Base-by-base conservation (phyloP, 257 asterid genomes). In the Salvia splendens region DNA sequence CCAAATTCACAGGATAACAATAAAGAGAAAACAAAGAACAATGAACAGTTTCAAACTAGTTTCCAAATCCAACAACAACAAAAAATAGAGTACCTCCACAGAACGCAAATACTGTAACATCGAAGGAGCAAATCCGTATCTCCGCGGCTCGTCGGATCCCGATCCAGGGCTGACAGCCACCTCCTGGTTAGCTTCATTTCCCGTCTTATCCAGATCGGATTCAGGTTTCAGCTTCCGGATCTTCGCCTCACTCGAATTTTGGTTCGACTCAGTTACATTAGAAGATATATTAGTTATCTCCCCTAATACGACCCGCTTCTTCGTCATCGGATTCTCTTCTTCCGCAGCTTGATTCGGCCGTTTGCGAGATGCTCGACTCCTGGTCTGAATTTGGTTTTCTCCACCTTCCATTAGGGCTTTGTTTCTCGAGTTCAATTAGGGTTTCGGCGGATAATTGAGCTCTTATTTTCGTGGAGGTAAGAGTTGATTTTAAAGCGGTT, bases 21-120 rank as follows among this genome's bases (percentile, higher is more conserved):
- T 46, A 69, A 64, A 8, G 3, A 51, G 12, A 58, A 16, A 33
- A 28, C n/a, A 12, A 5, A 38, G 9, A 38, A 38, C 2, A 38
- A 38, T 0, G 11, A 40, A 40, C 2, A 24, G 1, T 24, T 24
- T 24, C 30, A 56, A 30, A 17, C 47, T 45, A 5, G 42, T 33
- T 30, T 32, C 50, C 10, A 38, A 40, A 10, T 20, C 10, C 10
- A 51, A 38, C 32, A 56, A 35, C 2, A 47, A 42, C 43, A 17
- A 30, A 12, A 8, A 24, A 41, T 3, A 64, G 43, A 8, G 10
- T 77, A 89, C 98, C 96, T 92, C 97, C 71, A 89, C 30, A 43
- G 84, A 78, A 49, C 80, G 96, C 12, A 92, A 85, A 79, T 92
- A 84, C 33, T 57, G 91, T 72, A 80, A 87, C 2, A 92, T 80